phyloP scores from a whole-genome alignment of 2,329 filamentous ascomycete genomes.

The Apiospora koreana region DNA sequence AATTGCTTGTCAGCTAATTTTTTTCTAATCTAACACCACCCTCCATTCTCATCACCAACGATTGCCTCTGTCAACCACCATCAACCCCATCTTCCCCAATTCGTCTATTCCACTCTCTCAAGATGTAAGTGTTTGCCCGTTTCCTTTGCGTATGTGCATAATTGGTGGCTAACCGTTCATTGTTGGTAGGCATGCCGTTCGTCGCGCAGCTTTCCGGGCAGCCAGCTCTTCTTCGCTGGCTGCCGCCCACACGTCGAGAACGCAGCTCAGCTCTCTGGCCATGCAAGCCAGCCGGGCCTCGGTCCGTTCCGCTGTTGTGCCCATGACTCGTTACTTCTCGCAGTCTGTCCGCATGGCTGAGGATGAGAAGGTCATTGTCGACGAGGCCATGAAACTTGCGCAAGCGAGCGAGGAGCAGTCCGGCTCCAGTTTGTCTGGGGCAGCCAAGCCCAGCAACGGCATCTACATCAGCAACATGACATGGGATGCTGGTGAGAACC shows the following conservation, averaged over 20 bases:
- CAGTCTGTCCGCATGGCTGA: slow-evolving; percentile 29
- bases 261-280: slow-evolving; percentile 30
- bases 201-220: slow-evolving; percentile 33
- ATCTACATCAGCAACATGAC: slow-evolving; percentile 71
- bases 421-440: background rate
- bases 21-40: background rate
- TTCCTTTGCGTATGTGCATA: background rate
- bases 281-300: slow-evolving; percentile 29
- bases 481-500: slow-evolving; percentile 65
- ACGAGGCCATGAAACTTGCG: slow-evolving; percentile 14
- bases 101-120: background rate
- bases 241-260: slow-evolving; percentile 27
- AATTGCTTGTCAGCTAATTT: background rate
- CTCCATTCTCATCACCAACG: background rate
- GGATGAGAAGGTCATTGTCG: slow-evolving; percentile 13
- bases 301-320: slow-evolving; percentile 18
- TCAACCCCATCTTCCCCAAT: background rate
- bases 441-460: slow-evolving; percentile 26
- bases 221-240: slow-evolving; percentile 26
- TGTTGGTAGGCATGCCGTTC: slow-evolving; percentile 30
- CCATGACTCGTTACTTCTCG: slow-evolving; percentile 30
- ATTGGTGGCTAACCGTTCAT: background rate
- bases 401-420: slow-evolving; percentile 8
- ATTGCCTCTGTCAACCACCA: background rate
- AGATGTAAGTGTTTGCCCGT: background rate